Base-by-base conservation (phyloP, 1,139 yeast genomes). In the Taphrina communis region DNA sequence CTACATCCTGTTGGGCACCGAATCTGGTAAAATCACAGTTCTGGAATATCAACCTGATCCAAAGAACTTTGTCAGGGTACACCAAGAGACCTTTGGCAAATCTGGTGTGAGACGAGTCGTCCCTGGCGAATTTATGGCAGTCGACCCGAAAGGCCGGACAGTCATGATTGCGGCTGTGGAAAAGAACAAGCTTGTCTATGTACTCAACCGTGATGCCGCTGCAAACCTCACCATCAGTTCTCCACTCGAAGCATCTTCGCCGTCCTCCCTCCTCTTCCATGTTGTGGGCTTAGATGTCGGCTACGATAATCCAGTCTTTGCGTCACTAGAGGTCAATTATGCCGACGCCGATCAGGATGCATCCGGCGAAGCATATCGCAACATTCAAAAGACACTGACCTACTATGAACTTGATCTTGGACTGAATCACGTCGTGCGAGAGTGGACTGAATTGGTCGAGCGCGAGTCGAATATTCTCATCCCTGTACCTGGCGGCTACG, bases 381-480 rank as follows among this genome's bases (percentile, higher is more conserved):
- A 70, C 6, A 59, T 69, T 6, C 70, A 72, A 36, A 71, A 74
- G 59, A 74, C 76, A 52, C 78, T 93, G 70, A 83, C 85, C 8
- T 88, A 84, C 76, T 93, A 93, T 78, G 95, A 90, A 75, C 79
- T 93, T 41, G 98, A 94, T 77, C 83, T 90, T 66, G 97, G 98
- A 0, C 80, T 93, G 68, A 92, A 93, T 75, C 89, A 88, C 75
- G 84, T 92, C 1, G 82, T 88, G 1, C 84, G 83, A 69, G 82
- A 81, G 70, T 81, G 84, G 70, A 76, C 84, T 2, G 82, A 79
- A 44, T 76, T 73, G 9, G 78, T 85, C 1, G 81, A 82, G 6
- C 75, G 74, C 39, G 78, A 77, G n/a, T 82, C 84, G 53, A 82
- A 80, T 71, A 77, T 81, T 65, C 70, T 86, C 12, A 55, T 85